A percentile compares a stretch with the other conserved stretches of the same genome.
These are phyloP conservation scores for Mortierella sp. DNA, from an alignment of 371 early-diverging fungal genomes.

Conservation along the genomic window DNA sequence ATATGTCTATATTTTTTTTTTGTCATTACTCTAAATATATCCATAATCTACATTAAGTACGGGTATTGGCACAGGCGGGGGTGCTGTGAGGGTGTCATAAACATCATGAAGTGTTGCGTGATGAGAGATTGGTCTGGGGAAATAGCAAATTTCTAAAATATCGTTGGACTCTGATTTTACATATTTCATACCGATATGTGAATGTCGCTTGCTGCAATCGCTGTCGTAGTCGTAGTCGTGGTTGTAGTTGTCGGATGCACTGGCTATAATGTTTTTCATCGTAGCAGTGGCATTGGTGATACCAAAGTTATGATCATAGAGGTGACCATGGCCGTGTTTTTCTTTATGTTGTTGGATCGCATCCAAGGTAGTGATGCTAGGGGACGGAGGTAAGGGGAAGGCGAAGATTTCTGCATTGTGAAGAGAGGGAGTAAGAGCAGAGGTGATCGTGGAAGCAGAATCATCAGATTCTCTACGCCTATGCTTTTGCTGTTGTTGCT, in stretches of 20 bases:
- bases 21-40: too few relatives aligned
- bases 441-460: too few relatives aligned
- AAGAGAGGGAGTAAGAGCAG: neutral
- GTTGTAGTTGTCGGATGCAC: neutral
- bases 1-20: neutral
- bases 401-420: neutral
- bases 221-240: neutral
- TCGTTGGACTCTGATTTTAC: neutral
- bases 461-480: too few relatives aligned
- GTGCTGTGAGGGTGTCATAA: neutral
- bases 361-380: neutral
- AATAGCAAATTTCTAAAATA: constrained; percentile 1
- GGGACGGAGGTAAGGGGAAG: neutral
- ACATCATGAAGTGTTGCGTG: neutral
- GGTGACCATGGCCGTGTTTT: neutral
- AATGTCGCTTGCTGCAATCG: neutral
- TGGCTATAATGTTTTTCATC: neutral
- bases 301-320: too few relatives aligned
- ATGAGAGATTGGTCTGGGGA: neutral
- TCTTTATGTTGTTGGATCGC: too few relatives aligned
- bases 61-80: too few relatives aligned
- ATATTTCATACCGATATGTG: neutral
- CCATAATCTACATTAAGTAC: too few relatives aligned
- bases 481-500: neutral
- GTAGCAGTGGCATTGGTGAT: too few relatives aligned